phyloP scores from a whole-genome alignment of 345 rosid species.

The Eutrema japonicum region DNA sequence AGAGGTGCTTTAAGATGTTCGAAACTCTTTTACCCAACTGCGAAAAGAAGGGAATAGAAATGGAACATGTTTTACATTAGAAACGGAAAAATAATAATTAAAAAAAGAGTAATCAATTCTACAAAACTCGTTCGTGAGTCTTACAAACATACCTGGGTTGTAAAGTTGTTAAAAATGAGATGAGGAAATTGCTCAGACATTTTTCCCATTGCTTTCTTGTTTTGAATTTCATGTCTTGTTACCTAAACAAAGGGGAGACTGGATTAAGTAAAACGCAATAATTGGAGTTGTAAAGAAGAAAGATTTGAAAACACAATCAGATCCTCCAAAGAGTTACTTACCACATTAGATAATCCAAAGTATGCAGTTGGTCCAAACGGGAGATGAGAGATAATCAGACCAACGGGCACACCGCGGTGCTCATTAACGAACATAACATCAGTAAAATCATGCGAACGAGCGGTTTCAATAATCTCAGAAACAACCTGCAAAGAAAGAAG shows the following conservation, averaged over 20 bases:
- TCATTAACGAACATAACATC: slow-evolving; percentile 92
- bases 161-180: slow-evolving; percentile 79
- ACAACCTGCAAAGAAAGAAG: slow-evolving; percentile 60
- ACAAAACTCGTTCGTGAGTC: slow-evolving; percentile 5
- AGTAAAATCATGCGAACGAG: slow-evolving; percentile 82
- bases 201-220: slow-evolving; percentile 71
- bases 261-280: background rate
- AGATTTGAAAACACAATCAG: background rate
- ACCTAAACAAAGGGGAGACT: slow-evolving; percentile 54
- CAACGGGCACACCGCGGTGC: slow-evolving; percentile 90
- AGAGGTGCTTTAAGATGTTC: slow-evolving; percentile 81
- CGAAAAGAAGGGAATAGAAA: slow-evolving; percentile 19
- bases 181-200: slow-evolving; percentile 97
- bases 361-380: slow-evolving; percentile 97
- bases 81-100: background rate
- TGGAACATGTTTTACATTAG: background rate
- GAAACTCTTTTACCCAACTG: slow-evolving; percentile 83
- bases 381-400: slow-evolving; percentile 80
- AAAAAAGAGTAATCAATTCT: background rate
- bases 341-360: slow-evolving; percentile 88
- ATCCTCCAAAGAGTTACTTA: slow-evolving; percentile 48
- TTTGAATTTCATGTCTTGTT: slow-evolving; percentile 87
- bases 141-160: slow-evolving; percentile 59
- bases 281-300: slow-evolving; percentile 11
- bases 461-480: slow-evolving; percentile 87